These are phyloP conservation scores for Rhinocladiella similis DNA, from an alignment of 2,329 filamentous ascomycete genomes.

Conservation along the genomic window DNA sequence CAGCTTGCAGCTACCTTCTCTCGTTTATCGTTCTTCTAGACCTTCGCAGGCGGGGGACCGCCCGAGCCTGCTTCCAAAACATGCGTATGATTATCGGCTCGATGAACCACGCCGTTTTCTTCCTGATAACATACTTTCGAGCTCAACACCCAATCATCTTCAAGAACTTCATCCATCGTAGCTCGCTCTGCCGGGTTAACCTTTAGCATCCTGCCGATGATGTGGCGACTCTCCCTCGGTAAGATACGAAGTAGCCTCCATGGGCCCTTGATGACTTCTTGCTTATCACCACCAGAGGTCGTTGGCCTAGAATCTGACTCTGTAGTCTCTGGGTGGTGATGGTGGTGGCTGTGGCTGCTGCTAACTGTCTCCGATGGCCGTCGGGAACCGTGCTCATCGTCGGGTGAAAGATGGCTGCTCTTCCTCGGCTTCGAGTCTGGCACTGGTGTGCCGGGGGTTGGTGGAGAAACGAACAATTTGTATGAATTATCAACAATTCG, in stretches of 20 bases:
- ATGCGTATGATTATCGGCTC: conserved; percentile 77
- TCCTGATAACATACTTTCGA: conserved; percentile 81
- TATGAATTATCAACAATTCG: conserved; percentile 90
- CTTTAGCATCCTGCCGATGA: conserved; percentile 90
- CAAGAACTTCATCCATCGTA: conserved; percentile 79
- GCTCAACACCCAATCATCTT: conserved; percentile 86
- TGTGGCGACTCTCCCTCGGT: conserved; percentile 83
- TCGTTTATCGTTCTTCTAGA: conserved; percentile 4
- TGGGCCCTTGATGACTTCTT: conserved; percentile 84
- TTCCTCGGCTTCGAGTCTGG: conserved; percentile 42
- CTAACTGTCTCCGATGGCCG: conserved; percentile 11
- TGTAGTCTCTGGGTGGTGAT: conserved; percentile 19
- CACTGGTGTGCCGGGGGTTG: conserved; percentile 66
- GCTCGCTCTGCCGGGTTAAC: conserved; percentile 81
- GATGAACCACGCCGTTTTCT: conserved; percentile 69
- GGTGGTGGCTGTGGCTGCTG: conserved; percentile 25
- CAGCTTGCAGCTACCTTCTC: neutral
- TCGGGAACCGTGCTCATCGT: conserved; percentile 14
- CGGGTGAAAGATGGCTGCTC: conserved; percentile 19
- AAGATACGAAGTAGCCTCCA: conserved; percentile 86
- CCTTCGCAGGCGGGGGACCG: conserved; percentile 28
- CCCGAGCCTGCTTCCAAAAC: conserved; percentile 68
- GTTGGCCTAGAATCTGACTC: conserved; percentile 18
- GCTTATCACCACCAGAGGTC: conserved; percentile 50
- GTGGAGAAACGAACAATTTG: conserved; percentile 84